Evolutionary conservation across 2,329 filamentous ascomycete genomes (phyloP).

Genomic region (Fusarium fujikuroi): DNA sequence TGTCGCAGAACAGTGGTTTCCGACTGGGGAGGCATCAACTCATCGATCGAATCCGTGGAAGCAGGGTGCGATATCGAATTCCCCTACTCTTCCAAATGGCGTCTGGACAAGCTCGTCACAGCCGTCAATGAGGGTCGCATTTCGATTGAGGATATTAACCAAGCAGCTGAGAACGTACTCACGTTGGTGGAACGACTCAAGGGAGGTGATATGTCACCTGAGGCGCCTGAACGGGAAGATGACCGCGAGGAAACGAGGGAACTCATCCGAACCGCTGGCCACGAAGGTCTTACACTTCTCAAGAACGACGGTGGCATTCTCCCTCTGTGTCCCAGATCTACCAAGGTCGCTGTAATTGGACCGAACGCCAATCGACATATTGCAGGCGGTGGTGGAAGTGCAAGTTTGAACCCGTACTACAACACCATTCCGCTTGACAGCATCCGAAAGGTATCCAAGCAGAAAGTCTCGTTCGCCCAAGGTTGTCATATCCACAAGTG

Average conservation of each 20-base stretch:
- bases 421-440: slow-evolving; percentile 70
- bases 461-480: slow-evolving; percentile 66
- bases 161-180: slow-evolving; percentile 68
- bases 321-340: slow-evolving; percentile 64
- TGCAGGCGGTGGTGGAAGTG: slow-evolving; percentile 74
- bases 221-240: slow-evolving; percentile 67
- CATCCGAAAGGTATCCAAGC: slow-evolving; percentile 64
- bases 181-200: slow-evolving; percentile 70
- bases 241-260: slow-evolving; percentile 66
- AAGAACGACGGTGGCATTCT: slow-evolving; percentile 71
- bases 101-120: slow-evolving; percentile 66
- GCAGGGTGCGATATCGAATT: slow-evolving; percentile 69
- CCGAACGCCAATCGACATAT: slow-evolving; percentile 75
- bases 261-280: slow-evolving; percentile 69
- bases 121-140: slow-evolving; percentile 62
- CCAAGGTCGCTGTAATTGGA: slow-evolving; percentile 73
- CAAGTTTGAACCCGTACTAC: slow-evolving; percentile 76
- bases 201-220: slow-evolving; percentile 66
- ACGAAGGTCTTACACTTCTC: slow-evolving; percentile 70
- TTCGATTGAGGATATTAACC: slow-evolving; percentile 61
- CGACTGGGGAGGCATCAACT: slow-evolving; percentile 69
- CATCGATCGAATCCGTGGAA: slow-evolving; percentile 63
- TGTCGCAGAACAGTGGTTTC: slow-evolving; percentile 62
- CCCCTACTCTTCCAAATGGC: slow-evolving; percentile 65
- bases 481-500: slow-evolving; percentile 45